Base-by-base conservation (phyloP, 805 yeast genomes). In the Nakazawaea molendinolei region DNA sequence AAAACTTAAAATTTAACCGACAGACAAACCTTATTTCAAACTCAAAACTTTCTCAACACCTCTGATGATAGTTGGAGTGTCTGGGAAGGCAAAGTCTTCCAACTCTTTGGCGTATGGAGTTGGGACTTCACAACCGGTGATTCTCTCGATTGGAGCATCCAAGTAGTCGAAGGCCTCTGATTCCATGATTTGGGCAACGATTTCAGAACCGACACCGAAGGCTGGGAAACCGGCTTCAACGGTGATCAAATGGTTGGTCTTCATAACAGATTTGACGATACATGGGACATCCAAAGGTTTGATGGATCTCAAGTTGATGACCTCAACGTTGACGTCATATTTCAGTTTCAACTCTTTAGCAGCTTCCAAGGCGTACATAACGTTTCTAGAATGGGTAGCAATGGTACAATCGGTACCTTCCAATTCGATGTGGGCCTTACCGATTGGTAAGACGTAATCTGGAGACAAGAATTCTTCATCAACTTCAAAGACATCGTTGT, bases 11-110 rank as follows among this genome's bases (percentile, higher is more conserved):
- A n/a, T n/a, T n/a, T n/a, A n/a, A n/a, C n/a, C n/a, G n/a, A n/a
- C n/a, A n/a, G n/a, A n/a, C n/a, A n/a, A n/a, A n/a, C n/a, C 15
- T 30, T 40, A 33, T 26, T 39, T 39, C 43, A 81, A 68, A 36
- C 86, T 76, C 62, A 84, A 69, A 31, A 80, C 89, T 63, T 81
- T 82, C 67, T 79, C 85, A 49, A 74, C 73, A 49, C 87, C 97
- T 74, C 87, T 82, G 57, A 84, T 75, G 52, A 92, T 84, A 47
- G 87, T 76, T 56, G 85, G 90, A 39, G 85, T 73, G 61, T 89
- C 95, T 64, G 99, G 99, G 96, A 92, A 92, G 39, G 97, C 96
- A 59, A 92, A 85, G 69, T 84, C 94, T 77, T 92, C 99, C 60
- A 92, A 76, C 68, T 82, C 89, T 64, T 79, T 76, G 52, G 96